Percentiles rank a stretch among this genome's conserved stretches.
Evolutionary conservation across 1,139 yeast genomes (phyloP).

Genomic region (Pneumocystis jirovecii): DNA sequence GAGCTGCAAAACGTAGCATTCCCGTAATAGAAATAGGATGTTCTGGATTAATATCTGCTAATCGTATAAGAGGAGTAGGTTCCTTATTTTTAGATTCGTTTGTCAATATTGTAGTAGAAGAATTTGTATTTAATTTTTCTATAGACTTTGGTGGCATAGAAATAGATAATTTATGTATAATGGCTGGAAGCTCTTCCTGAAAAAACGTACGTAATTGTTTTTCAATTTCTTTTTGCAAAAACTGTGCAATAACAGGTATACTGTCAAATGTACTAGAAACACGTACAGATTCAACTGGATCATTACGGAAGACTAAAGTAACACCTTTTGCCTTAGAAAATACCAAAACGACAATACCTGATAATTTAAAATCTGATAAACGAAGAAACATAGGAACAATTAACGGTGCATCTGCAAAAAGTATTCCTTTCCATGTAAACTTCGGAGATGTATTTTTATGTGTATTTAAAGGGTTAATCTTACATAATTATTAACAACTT

Average conservation of each 20-base stretch:
- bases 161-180: slow-evolving; percentile 60
- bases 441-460: slow-evolving; percentile 31
- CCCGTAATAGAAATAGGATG: slow-evolving; percentile 52
- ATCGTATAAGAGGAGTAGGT: background rate
- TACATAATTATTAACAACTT: slow-evolving; percentile 19
- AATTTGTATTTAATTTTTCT: background rate
- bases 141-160: slow-evolving; percentile 19
- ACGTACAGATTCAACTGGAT: slow-evolving; percentile 67
- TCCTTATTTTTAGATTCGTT: background rate
- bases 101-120: background rate
- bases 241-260: slow-evolving; percentile 66
- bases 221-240: slow-evolving; percentile 70
- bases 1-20: slow-evolving; percentile 49
- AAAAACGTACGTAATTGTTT: slow-evolving; percentile 64
- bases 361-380: slow-evolving; percentile 53
- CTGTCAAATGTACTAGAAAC: slow-evolving; percentile 77
- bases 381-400: slow-evolving; percentile 67
- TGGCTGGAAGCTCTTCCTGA: slow-evolving; percentile 70
- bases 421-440: slow-evolving; percentile 54
- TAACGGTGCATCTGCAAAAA: slow-evolving; percentile 52
- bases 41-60: slow-evolving; percentile 36
- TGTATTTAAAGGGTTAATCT: slow-evolving; percentile 69
- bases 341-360: slow-evolving; percentile 74
- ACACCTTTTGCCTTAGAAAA: slow-evolving; percentile 70
- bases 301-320: slow-evolving; percentile 75